Percentiles rank a stretch among this genome's conserved stretches.
Evolutionary conservation across 306 rosid species (phyloP).

Genomic region (Crataegus laevigata): DNA sequence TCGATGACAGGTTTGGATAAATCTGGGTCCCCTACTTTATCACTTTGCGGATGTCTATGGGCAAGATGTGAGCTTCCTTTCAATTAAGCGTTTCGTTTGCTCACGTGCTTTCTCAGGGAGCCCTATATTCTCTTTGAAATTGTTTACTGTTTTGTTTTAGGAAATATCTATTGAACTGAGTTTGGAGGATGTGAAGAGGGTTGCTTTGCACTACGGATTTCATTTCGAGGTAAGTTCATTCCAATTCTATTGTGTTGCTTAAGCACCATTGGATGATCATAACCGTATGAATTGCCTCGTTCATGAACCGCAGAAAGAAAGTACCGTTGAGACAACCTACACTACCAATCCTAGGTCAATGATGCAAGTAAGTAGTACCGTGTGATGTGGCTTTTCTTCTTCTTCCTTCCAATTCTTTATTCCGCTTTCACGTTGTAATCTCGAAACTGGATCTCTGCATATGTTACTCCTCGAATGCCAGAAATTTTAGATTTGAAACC

Average conservation of each 20-base stretch:
- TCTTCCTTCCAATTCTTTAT: background rate
- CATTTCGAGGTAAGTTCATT: slow-evolving; percentile 59
- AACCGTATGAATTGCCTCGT: slow-evolving; percentile 1
- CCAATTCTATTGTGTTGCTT: slow-evolving; percentile 2
- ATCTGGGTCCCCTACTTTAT: slow-evolving; percentile 88
- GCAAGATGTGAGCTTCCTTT: slow-evolving; percentile 59
- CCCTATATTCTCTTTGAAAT: background rate
- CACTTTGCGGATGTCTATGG: slow-evolving; percentile 91
- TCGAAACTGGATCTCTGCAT: no score
- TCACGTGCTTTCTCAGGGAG: background rate
- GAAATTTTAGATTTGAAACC: background rate
- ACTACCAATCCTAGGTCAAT: slow-evolving; percentile 75
- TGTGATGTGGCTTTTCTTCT: background rate
- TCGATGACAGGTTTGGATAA: slow-evolving; percentile 85
- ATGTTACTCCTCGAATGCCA: background rate
- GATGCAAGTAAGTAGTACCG: slow-evolving; percentile 79
- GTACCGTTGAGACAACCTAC: slow-evolving; percentile 74
- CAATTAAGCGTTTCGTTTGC: background rate
- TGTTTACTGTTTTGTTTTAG: slow-evolving; percentile 25
- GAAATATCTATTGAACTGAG: slow-evolving; percentile 93
- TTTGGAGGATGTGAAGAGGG: slow-evolving; percentile 85
- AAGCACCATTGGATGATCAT: background rate
- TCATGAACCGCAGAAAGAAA: slow-evolving; percentile 63
- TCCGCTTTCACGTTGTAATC: background rate
- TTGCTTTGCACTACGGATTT: slow-evolving; percentile 75